Percentiles rank a stretch among this genome's conserved stretches.
Evolutionary conservation across 2,329 filamentous ascomycete species (phyloP).

Genomic region (Exophiala bonariae): DNA sequence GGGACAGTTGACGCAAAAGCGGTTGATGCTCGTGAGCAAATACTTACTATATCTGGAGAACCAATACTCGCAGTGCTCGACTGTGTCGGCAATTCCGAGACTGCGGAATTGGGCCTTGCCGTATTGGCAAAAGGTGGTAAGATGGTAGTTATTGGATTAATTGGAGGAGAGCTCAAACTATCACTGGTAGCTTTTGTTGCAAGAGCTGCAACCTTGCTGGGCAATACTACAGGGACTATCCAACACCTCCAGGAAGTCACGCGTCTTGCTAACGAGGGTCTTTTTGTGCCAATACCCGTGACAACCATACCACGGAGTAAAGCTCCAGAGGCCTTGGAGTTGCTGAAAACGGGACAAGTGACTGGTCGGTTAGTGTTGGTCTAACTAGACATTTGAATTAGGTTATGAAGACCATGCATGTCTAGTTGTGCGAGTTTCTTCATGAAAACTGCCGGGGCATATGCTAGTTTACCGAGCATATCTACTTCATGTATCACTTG

Average conservation of each 20-base stretch:
- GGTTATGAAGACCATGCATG: too few species aligned
- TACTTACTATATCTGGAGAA: constrained; percentile 8
- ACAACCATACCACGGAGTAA: constrained; percentile 12
- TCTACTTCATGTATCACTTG: too few species aligned
- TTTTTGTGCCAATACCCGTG: constrained; percentile 11
- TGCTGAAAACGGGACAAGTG: constrained; percentile 16
- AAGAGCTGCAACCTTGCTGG: constrained; percentile 10
- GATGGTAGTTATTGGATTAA: constrained; percentile 19
- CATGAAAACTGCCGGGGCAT: too few species aligned
- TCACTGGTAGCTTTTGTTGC: constrained; percentile 13
- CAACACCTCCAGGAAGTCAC: constrained; percentile 10
- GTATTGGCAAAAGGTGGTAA: constrained; percentile 18
- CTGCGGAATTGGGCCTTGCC: constrained; percentile 7
- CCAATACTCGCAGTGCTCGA: constrained; percentile 18
- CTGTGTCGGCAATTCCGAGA: constrained; percentile 21
- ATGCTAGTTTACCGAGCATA: too few species aligned
- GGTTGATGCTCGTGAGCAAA: neutral
- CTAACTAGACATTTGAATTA: too few species aligned
- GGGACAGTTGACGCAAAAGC: constrained; percentile 4
- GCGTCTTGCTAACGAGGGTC: constrained; percentile 10
- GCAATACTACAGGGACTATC: constrained; percentile 14
- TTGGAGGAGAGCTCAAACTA: constrained; percentile 19
- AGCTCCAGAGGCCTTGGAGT: constrained; percentile 14
- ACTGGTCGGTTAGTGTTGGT: constrained; percentile 18
- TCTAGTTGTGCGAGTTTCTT: too few species aligned